Percentiles rank a stretch among this genome's conserved stretches.
Evolutionary conservation across 352 stramenopile species (phyloP).

Genomic region (Globisporangium acanthophoron): DNA sequence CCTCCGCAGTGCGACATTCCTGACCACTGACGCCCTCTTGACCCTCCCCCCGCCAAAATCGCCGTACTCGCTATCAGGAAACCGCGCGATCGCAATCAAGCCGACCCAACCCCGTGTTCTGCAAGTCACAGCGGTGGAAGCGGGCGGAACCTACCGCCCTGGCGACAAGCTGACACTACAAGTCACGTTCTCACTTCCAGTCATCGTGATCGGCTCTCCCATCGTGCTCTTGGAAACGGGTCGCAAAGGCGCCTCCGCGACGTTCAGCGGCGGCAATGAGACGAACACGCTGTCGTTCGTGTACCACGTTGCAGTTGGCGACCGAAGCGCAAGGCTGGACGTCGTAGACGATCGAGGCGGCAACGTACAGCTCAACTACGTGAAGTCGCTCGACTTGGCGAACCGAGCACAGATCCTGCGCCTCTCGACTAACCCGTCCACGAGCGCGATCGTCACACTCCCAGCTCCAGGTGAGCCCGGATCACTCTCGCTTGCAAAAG

Average conservation of each 20-base stretch:
- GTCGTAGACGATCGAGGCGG: constrained; percentile 44
- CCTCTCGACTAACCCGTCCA: constrained; percentile 35
- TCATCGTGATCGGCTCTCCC: constrained; percentile 49
- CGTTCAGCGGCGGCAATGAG: constrained; percentile 29
- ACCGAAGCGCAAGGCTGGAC: constrained; percentile 30
- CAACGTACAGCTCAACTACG: constrained; percentile 36
- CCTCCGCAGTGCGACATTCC: constrained; percentile 40
- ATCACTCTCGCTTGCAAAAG: constrained; percentile 38
- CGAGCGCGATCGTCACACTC: constrained; percentile 29
- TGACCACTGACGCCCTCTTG: constrained; percentile 33
- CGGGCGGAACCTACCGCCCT: constrained; percentile 47
- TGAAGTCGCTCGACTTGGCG: constrained; percentile 31
- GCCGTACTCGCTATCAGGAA: constrained; percentile 41
- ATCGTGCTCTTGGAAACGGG: constrained; percentile 31
- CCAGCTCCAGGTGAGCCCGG: constrained; percentile 38
- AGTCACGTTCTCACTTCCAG: constrained; percentile 58
- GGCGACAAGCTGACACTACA: constrained; percentile 50
- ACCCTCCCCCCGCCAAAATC: constrained; percentile 35
- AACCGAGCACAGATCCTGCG: constrained; percentile 40
- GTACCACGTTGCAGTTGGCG: constrained; percentile 37
- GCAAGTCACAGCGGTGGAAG: constrained; percentile 23
- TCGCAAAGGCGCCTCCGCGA: constrained; percentile 15
- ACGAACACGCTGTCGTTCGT: constrained; percentile 42
- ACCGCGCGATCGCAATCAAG: constrained; percentile 49
- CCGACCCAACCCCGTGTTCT: constrained; percentile 35